These are phyloP conservation scores for Plasmodium gonderi DNA, from an alignment of 169 alveolate species.

Conservation along the genomic window DNA sequence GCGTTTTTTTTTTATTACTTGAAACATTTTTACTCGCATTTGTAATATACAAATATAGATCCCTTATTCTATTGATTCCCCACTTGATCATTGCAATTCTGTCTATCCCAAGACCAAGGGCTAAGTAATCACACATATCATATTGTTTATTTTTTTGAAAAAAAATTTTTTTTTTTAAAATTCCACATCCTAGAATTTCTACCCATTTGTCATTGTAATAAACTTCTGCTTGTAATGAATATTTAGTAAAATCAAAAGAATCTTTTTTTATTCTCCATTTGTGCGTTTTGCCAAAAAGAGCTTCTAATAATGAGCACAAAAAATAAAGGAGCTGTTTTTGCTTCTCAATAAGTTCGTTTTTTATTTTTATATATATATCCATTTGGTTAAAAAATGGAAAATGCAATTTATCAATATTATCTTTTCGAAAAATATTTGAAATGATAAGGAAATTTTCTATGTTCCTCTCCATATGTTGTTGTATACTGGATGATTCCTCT, in stretches of 20 bases:
- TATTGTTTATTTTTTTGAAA: conserved; percentile 32
- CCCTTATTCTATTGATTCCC: conserved; percentile 46
- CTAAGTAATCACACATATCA: conserved; percentile 70
- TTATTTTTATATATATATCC: conserved; percentile 67
- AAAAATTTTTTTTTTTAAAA: conserved; percentile 54
- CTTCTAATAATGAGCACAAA: conserved; percentile 13
- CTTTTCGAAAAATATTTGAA: conserved; percentile 56
- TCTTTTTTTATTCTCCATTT: conserved; percentile 61
- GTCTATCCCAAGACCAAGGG: conserved; percentile 66
- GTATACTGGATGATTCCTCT: neutral
- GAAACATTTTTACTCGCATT: conserved; percentile 17
- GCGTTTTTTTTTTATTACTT: neutral
- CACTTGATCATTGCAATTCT: conserved; percentile 63
- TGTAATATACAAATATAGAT: conserved; percentile 57
- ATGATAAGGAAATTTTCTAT: conserved; percentile 29
- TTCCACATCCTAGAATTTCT: conserved; percentile 74
- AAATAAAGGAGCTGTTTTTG: conserved; percentile 43
- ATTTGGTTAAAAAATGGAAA: conserved; percentile 72
- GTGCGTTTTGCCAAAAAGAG: conserved; percentile 5
- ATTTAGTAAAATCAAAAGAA: conserved; percentile 53
- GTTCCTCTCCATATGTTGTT: neutral
- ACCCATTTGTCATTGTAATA: conserved; percentile 71
- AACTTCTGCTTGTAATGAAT: conserved; percentile 69
- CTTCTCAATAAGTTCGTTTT: conserved; percentile 16
- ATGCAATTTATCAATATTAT: conserved; percentile 62